Base-by-base conservation (phyloP, 345 rosid genomes). In the Arabidopsis suecica region DNA sequence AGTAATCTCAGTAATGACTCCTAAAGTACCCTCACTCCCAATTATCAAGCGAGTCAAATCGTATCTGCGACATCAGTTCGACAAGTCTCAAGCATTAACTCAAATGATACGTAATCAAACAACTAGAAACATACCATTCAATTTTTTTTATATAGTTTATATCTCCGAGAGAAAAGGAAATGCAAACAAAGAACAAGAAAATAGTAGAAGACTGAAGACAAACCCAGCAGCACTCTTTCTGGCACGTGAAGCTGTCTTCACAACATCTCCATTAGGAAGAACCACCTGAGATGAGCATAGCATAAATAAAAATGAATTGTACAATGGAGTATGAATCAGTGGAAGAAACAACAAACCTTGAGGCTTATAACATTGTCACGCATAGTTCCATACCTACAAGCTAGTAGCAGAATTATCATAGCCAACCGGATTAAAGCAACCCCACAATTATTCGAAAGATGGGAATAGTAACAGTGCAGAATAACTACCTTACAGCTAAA, bases 201-300 rank as follows among this genome's bases (percentile, higher is more conserved):
- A n/a, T 32, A 49, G 36, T 50, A 55, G 47, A 77, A 72, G 78
- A 75, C 40, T 70, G 78, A 57, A 75, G 70, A 76, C 90, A 75
- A 45, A 94, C 97, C 97, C 98, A 38, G 98, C 97, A 80, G 97
- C 84, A 85, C 98, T 91, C 82, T 94, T 94, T 81, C 96, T 87
- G 73, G 97, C 98, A 77, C 96, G 93, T 51, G 98, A 94, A 80
- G 97, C 96, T 77, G 98, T 91, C 88, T 91, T 94, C 48, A 94
- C 91, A 70, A 94, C 80, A 83, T 86, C 91, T 80, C 98, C 98
- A 84, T 86, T 83, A 48, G 95, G 86, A 84, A 89, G 96, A 81
- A 87, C 95, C 30, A 88, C 93, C 98, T 90, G 88, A 38, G 61
- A 75, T 60, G 73, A 60, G 61, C 48, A 68, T n/a, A 49, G 34